Evolutionary conservation across 2,329 filamentous ascomycete genomes (phyloP).

Genomic region (Sporothrix pseudoabietina): DNA sequence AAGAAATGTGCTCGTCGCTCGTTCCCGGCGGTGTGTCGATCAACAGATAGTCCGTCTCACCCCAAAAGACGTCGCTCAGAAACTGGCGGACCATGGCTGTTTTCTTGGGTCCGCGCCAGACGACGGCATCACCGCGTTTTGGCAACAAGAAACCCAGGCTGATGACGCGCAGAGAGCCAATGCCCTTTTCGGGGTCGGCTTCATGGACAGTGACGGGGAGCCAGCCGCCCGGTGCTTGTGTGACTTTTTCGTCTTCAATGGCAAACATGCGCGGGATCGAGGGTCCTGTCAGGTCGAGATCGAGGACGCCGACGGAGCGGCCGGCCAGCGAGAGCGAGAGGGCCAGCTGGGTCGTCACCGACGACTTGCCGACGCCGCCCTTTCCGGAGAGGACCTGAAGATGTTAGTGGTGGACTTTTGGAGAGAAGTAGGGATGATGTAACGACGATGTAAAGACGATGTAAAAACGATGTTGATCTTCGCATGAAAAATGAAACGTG

Average conservation of each 20-base stretch:
- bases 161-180: conserved; percentile 78
- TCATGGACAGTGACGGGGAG: conserved; percentile 82
- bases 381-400: conserved; percentile 82
- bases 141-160: conserved; percentile 88
- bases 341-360: conserved; percentile 93
- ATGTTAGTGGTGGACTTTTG: background rate
- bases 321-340: conserved; percentile 83
- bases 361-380: conserved; percentile 97
- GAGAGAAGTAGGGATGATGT: background rate
- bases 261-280: conserved; percentile 95
- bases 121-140: conserved; percentile 83
- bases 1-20: conserved; percentile 93
- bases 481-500: no score
- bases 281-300: conserved; percentile 93
- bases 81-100: conserved; percentile 99
- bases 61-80: conserved; percentile 87
- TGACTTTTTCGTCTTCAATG: conserved; percentile 85
- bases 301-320: conserved; percentile 88
- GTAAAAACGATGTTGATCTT: background rate
- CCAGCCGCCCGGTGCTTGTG: conserved; percentile 89
- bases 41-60: conserved; percentile 82
- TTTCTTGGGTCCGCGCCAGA: conserved; percentile 98
- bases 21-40: conserved; percentile 97
- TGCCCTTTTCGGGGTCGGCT: conserved; percentile 51
- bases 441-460: no score